Evolutionary conservation across 2,329 filamentous ascomycete genomes (phyloP), one percentile per base, ranked within the genome.

Genomic region (Pleurostoma richardsiae): DNA sequence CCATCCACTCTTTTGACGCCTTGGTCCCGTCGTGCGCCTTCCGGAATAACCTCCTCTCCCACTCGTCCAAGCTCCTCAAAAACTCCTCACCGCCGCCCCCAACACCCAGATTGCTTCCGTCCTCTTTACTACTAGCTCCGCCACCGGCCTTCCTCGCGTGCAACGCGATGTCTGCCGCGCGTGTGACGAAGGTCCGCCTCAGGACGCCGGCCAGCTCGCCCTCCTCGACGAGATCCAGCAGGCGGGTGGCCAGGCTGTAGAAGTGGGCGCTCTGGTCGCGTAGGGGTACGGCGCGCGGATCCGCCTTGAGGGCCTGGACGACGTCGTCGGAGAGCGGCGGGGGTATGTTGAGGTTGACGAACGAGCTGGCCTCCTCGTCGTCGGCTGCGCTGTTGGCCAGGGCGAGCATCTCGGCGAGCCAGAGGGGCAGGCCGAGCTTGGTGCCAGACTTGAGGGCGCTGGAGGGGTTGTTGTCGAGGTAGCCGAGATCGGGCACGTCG

Each of bases 351-450:
- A 97, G 80, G 0, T 86, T 87, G 4, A 94, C 79, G 28, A 90
- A 81, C 5, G 86, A 80, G 43, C 68, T 71, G 48, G 68, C 60
- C 47, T 65, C 56, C 28, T 73, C 67, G 29, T 69, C 66, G 33
- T 31, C 57, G 49, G 49, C 62, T 42, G 64, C 67, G 7, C 68
- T 66, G 29, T 74, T 76, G 52, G 80, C 83, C 40, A 95, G 79
- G 30, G 89, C 88, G 44, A 99, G 86, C 80, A 96, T 92, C 66
- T 96, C 89, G 55, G 87, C 90, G 10, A 99, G 83, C 94, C 94
- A 99, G 54, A 97, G 77, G 2, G 94, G 94, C 1, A 97, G 82
- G 51, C 86, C 80, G 41, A 97, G 76, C 40, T 85, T 83, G 1
- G 90, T 92, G 50, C 88, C 88, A 46, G 84, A 70, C 65, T 92